Percentiles rank a stretch among this genome's conserved stretches.
Evolutionary conservation across 2,329 filamentous ascomycete genomes (phyloP).

Genomic region (Hymenoscyphus linearis): DNA sequence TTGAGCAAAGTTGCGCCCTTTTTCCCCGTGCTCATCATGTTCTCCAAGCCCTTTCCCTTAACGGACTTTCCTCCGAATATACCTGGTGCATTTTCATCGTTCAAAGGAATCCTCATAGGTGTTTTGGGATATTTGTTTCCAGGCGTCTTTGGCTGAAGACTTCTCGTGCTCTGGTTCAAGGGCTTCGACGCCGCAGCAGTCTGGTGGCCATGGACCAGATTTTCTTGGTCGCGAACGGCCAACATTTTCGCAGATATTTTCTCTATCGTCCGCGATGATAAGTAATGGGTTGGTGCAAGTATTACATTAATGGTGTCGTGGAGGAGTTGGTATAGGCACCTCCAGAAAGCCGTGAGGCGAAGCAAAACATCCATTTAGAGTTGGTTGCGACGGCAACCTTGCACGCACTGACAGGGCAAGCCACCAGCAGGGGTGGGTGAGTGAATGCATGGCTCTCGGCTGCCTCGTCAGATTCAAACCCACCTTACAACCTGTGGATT

Average conservation of each 20-base stretch:
- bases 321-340: background rate
- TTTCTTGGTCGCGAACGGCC: slow-evolving; percentile 81
- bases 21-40: slow-evolving; percentile 47
- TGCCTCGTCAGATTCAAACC: slow-evolving; percentile 14
- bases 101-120: slow-evolving; percentile 68
- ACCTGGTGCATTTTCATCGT: slow-evolving; percentile 76
- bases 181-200: slow-evolving; percentile 66
- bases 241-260: slow-evolving; percentile 52
- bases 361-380: background rate
- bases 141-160: slow-evolving; percentile 70
- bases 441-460: slow-evolving; percentile 3
- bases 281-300: slow-evolving; percentile 4
- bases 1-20: slow-evolving; percentile 48
- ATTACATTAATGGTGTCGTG: slow-evolving; percentile 9
- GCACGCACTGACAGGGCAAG: background rate
- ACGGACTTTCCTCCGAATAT: slow-evolving; percentile 54
- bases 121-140: slow-evolving; percentile 74
- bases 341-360: background rate
- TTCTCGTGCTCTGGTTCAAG: slow-evolving; percentile 58
- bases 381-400: slow-evolving; percentile 6
- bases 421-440: background rate
- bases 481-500: slow-evolving; percentile 1
- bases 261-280: slow-evolving; percentile 6
- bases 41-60: slow-evolving; percentile 52
- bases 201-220: slow-evolving; percentile 72